Evolutionary conservation across 2,329 filamentous ascomycete genomes (phyloP).

Genomic region (Calonectria montana): DNA sequence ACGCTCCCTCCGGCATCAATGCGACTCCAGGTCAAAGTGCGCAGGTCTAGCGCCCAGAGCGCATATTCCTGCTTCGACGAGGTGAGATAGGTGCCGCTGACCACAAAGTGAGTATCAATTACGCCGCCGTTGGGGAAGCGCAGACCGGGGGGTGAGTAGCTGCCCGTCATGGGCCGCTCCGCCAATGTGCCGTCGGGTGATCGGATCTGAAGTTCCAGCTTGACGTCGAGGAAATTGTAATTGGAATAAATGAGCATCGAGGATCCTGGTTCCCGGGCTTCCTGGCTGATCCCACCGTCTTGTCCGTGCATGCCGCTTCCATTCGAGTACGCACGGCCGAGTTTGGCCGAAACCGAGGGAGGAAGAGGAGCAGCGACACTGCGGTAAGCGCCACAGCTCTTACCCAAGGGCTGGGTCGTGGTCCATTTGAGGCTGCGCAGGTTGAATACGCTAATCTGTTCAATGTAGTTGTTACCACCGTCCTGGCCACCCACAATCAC

Average conservation of each 20-base stretch:
- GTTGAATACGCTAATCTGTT: slow-evolving; percentile 99
- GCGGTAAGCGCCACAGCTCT: slow-evolving; percentile 95
- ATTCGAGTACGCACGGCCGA: slow-evolving; percentile 69
- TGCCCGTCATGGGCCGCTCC: slow-evolving; percentile 89
- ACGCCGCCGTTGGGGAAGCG: slow-evolving; percentile 96
- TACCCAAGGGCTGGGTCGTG: slow-evolving; percentile 84
- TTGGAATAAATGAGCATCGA: slow-evolving; percentile 98
- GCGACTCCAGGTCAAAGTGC: slow-evolving; percentile 90
- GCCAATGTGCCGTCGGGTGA: slow-evolving; percentile 84
- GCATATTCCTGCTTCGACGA: slow-evolving; percentile 99
- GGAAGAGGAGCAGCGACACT: slow-evolving; percentile 91
- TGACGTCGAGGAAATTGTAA: slow-evolving; percentile 98
- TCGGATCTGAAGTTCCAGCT: slow-evolving; percentile 91
- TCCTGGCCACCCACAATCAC: slow-evolving; percentile 96
- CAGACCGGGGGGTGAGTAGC: slow-evolving; percentile 89
- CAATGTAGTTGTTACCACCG: slow-evolving; percentile 97
- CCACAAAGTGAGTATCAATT: slow-evolving; percentile 95
- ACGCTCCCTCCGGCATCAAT: slow-evolving; percentile 96
- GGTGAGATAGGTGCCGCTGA: slow-evolving; percentile 96
- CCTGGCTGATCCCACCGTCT: slow-evolving; percentile 63
- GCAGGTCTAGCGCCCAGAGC: slow-evolving; percentile 91
- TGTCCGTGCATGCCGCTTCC: slow-evolving; percentile 48
- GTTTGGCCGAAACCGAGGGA: slow-evolving; percentile 71
- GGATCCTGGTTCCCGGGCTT: slow-evolving; percentile 67
- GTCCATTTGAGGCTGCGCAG: slow-evolving; percentile 96